Conservation (phyloP, 108 stramenopile genomes). For the Pseudonitzschia delicatissima region DNA sequence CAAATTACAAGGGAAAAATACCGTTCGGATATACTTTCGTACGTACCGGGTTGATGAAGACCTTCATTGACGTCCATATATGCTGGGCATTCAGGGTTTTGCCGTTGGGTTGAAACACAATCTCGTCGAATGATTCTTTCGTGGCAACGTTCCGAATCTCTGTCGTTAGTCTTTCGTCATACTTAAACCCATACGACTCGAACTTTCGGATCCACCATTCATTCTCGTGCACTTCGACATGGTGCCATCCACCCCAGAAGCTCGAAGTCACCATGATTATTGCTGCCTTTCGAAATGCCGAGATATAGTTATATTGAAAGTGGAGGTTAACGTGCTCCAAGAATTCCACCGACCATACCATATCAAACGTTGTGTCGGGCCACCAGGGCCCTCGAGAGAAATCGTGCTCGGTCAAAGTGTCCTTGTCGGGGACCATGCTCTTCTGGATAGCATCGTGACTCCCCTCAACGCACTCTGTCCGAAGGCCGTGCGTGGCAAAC, state of each 20-base stretch:
- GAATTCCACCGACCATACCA: slow-evolving; percentile 80
- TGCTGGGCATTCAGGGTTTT: slow-evolving; percentile 44
- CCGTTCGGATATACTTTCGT: too few species aligned
- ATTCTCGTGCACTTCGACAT: slow-evolving; percentile 54
- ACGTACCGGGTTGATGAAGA: slow-evolving; percentile 53
- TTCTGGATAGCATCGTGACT: slow-evolving; percentile 69
- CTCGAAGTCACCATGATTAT: slow-evolving; percentile 69
- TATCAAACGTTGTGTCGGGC: slow-evolving; percentile 78
- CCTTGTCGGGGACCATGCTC: slow-evolving; percentile 51
- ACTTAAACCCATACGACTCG: slow-evolving; percentile 61
- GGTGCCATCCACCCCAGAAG: slow-evolving; percentile 77
- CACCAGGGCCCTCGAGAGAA: slow-evolving; percentile 83
- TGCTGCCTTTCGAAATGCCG: slow-evolving; percentile 77
- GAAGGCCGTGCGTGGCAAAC: slow-evolving; percentile 62
- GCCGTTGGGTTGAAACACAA: slow-evolving; percentile 9
- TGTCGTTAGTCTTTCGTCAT: slow-evolving; percentile 37
- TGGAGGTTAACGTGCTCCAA: slow-evolving; percentile 54
- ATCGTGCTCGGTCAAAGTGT: slow-evolving; percentile 51
- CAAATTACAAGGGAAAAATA: too few species aligned
- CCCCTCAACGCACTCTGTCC: slow-evolving; percentile 71
- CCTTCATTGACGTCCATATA: slow-evolving; percentile 35
- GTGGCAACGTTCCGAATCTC: slow-evolving; percentile 28
- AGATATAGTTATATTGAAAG: slow-evolving; percentile 74
- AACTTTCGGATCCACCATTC: slow-evolving; percentile 72
- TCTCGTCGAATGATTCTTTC: slow-evolving; percentile 16